These are phyloP conservation scores for Boletus sensibilis DNA, from an alignment of 768 basidiomycete genomes.

Conservation along the genomic window DNA sequence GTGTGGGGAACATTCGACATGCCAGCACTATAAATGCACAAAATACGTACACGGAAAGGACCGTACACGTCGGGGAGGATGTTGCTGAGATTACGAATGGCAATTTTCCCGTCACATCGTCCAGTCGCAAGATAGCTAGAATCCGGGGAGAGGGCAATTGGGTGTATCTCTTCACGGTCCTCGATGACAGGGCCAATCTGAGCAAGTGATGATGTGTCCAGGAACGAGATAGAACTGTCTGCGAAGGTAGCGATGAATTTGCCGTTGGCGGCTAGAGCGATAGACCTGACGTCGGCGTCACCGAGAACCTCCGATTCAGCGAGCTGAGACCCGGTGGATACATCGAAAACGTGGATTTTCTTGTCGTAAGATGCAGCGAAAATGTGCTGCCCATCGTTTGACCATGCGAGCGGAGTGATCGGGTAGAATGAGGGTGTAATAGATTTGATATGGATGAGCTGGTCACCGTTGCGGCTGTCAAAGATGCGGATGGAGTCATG, in stretches of 20 bases:
- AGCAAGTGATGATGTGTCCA: background rate
- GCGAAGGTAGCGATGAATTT: background rate
- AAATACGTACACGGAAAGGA: background rate
- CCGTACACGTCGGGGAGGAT: constrained; percentile 3
- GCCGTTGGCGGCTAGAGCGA: background rate
- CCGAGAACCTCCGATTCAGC: background rate
- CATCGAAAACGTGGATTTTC: background rate
- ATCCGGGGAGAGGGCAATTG: background rate
- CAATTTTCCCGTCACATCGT: background rate
- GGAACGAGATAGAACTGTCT: background rate
- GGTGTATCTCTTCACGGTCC: background rate
- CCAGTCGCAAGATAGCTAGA: background rate
- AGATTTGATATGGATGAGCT: background rate
- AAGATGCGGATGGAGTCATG: background rate
- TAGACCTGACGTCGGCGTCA: background rate
- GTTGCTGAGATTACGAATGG: background rate
- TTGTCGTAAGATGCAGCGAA: background rate
- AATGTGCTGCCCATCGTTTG: background rate
- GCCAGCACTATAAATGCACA: background rate
- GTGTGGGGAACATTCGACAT: background rate
- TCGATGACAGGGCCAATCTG: background rate
- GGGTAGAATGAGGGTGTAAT: background rate
- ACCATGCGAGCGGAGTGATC: constrained; percentile 4
- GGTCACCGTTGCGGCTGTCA: background rate
- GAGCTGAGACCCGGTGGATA: background rate